phyloP scores from a whole-genome alignment of 225 moss, liverwort and hornwort genomes.

The Straminergon stramineum region DNA sequence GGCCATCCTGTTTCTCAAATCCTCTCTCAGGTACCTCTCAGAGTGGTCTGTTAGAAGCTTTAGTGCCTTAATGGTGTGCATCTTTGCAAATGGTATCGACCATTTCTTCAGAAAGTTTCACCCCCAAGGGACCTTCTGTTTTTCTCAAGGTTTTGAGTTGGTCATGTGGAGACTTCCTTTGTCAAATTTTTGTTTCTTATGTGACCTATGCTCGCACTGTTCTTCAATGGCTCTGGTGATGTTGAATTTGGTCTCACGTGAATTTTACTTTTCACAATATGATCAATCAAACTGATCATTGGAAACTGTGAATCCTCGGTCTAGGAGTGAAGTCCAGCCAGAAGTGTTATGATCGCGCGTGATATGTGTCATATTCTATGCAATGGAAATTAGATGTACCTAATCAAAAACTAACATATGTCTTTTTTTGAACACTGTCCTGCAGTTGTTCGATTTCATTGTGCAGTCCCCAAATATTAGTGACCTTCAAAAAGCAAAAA shows the following conservation, averaged over 20 bases:
- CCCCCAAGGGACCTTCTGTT: not conserved
- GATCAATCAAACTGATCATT: not conserved
- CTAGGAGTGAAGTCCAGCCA: not conserved
- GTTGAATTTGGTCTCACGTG: not conserved
- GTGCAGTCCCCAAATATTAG: constrained; percentile 47
- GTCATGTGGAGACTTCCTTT: not conserved
- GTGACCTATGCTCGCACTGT: not conserved
- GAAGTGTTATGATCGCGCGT: not conserved
- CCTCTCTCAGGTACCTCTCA: constrained; percentile 52
- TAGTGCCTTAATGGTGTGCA: not conserved
- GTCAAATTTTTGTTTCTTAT: not conserved
- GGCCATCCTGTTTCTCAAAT: constrained; percentile 83
- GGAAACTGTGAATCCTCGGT: not conserved
- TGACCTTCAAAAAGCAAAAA: constrained; percentile 77
- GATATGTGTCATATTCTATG: not conserved
- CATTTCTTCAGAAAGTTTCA: not conserved
- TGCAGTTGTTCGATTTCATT: constrained; percentile 74
- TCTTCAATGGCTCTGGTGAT: not conserved
- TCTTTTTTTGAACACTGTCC: not conserved
- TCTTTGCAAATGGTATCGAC: not conserved
- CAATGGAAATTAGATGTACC: not conserved
- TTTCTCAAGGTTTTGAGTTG: not conserved
- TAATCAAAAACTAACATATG: not conserved
- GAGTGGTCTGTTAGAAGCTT: not conserved
- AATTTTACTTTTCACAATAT: not conserved